phyloP scores from a whole-genome alignment of 495 filamentous ascomycete genomes.

The Aspergillus indologenus region DNA sequence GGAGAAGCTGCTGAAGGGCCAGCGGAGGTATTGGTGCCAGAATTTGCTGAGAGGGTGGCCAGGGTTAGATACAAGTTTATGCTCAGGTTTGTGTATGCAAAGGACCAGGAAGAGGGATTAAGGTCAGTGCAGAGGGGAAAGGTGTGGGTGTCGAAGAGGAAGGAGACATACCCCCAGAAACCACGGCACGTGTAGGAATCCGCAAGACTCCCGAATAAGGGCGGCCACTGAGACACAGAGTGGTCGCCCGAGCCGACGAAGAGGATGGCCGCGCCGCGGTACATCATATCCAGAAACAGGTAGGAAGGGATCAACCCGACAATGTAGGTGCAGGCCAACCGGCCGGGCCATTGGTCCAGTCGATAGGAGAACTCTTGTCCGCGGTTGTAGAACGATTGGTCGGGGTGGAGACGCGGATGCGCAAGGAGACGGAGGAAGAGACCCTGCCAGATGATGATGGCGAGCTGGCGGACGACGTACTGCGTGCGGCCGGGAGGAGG shows the following conservation, averaged over 20 bases:
- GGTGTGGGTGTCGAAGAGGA: background rate
- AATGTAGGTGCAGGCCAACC: background rate
- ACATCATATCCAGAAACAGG: background rate
- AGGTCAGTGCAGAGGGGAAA: too few relatives aligned
- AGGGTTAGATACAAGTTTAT: background rate
- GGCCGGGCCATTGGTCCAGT: background rate
- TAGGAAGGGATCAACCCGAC: background rate
- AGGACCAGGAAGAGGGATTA: too few relatives aligned
- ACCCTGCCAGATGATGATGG: constrained; percentile 2
- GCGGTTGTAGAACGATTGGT: background rate
- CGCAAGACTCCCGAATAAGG: background rate
- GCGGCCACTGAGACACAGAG: background rate
- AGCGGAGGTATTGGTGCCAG: constrained; percentile 36
- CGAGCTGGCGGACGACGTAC: constrained; percentile 2
- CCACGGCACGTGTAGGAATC: background rate
- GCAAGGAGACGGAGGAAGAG: background rate
- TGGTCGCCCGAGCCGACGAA: background rate
- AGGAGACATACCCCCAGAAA: constrained; percentile 2
- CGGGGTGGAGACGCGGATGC: too few relatives aligned
- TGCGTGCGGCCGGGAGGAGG: background rate
- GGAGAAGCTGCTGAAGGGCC: constrained; percentile 19
- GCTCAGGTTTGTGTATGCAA: too few relatives aligned
- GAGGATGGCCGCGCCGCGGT: background rate
- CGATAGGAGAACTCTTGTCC: background rate
- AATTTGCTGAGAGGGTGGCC: constrained; percentile 20